These are phyloP conservation scores for Collybiopsis luxurians DNA, from an alignment of 768 basidiomycete genomes.

Conservation along the genomic window DNA sequence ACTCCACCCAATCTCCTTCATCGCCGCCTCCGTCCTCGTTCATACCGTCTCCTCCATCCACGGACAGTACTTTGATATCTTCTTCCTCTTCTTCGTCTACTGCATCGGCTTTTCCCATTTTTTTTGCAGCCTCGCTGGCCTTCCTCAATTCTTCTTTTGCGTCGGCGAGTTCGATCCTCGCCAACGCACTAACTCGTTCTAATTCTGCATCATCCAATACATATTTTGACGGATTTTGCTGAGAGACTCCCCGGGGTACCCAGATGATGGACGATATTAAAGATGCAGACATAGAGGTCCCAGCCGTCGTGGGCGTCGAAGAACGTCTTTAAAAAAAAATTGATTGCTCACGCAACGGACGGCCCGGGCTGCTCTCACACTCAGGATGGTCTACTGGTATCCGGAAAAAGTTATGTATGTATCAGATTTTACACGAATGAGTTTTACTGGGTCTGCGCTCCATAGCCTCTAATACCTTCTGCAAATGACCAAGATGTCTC, in stretches of 20 bases:
- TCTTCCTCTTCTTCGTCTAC: slow-evolving; percentile 52
- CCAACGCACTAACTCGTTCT: slow-evolving; percentile 83
- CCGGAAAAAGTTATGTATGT: too few species aligned
- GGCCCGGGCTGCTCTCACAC: too few species aligned
- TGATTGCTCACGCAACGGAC: too few species aligned
- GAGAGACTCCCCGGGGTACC: slow-evolving; percentile 80
- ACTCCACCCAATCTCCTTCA: slow-evolving; percentile 5
- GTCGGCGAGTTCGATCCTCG: slow-evolving; percentile 86
- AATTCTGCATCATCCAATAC: slow-evolving; percentile 88
- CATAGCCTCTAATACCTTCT: slow-evolving; percentile 89
- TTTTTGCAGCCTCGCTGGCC: slow-evolving; percentile 71
- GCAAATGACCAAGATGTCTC: slow-evolving; percentile 91
- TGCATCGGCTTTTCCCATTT: slow-evolving; percentile 67
- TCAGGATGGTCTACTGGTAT: too few species aligned
- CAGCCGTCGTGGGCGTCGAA: too few species aligned
- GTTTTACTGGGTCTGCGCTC: slow-evolving; percentile 78
- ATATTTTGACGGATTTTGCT: slow-evolving; percentile 80
- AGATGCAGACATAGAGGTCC: slow-evolving; percentile 21
- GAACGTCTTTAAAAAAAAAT: too few species aligned
- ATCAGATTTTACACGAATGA: neutral
- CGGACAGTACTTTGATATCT: slow-evolving; percentile 48
- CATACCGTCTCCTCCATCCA: slow-evolving; percentile 87
- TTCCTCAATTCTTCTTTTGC: slow-evolving; percentile 82
- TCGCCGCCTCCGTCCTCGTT: neutral
- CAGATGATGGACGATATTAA: slow-evolving; percentile 75